phyloP scores from a whole-genome alignment of 768 basidiomycete species.

The Obba rivulosa region DNA sequence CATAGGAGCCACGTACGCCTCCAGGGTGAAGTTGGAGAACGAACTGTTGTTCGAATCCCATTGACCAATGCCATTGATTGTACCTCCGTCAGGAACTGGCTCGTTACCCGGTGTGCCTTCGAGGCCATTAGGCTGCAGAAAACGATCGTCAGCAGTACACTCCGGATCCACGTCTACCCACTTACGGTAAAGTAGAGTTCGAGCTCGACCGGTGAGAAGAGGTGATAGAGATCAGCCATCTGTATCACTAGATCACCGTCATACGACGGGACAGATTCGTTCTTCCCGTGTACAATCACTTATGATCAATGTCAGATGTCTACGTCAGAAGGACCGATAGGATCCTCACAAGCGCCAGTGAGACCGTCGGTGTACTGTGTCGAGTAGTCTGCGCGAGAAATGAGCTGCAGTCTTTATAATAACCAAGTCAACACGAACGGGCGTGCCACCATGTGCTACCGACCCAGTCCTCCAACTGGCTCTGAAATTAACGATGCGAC shows the following conservation, averaged over 20 bases:
- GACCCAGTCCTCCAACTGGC: constrained; percentile 31
- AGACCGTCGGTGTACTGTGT: constrained; percentile 45
- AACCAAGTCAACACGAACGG: constrained; percentile 12
- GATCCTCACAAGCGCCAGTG: constrained; percentile 31
- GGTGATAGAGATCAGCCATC: constrained; percentile 32
- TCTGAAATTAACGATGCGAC: not conserved
- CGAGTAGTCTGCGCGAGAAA: constrained; percentile 4
- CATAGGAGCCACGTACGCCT: constrained; percentile 14
- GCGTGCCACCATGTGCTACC: constrained; percentile 49
- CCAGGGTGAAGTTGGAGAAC: constrained; percentile 26
- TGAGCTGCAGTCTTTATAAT: constrained; percentile 7
- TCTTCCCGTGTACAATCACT: constrained; percentile 39
- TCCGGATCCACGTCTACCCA: not conserved
- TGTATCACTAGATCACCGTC: constrained; percentile 37
- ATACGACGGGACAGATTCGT: constrained; percentile 27
- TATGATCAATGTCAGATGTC: too few species aligned
- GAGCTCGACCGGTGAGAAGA: constrained; percentile 20
- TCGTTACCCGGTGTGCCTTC: constrained; percentile 27
- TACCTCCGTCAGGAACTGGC: constrained; percentile 29
- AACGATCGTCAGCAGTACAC: not conserved
- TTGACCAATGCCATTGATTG: constrained; percentile 31
- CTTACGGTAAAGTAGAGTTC: constrained; percentile 18
- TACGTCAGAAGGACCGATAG: too few species aligned
- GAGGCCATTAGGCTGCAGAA: constrained; percentile 22
- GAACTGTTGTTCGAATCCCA: constrained; percentile 15